These are phyloP conservation scores for Neopestalotiopsis sp. DNA, from an alignment of 2,329 filamentous ascomycete species.

Conservation along the genomic window DNA sequence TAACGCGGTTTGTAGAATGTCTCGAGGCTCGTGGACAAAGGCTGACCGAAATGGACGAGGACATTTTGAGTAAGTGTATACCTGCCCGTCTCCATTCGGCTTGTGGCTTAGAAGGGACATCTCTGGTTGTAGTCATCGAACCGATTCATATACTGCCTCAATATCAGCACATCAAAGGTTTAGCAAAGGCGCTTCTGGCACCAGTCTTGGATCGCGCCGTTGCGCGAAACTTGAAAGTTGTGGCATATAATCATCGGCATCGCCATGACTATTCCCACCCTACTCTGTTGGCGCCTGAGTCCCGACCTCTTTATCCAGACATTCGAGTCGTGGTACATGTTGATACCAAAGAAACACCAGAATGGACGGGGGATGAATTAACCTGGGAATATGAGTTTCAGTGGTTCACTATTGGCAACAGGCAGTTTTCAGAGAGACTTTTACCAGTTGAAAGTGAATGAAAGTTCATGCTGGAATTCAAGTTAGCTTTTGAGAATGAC, in stretches of 20 bases:
- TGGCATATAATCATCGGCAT: conserved; percentile 1
- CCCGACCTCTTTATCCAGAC: neutral
- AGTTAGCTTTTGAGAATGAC: neutral
- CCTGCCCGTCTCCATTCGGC: neutral
- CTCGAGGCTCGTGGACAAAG: neutral
- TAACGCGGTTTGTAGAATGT: neutral
- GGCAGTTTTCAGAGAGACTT: neutral
- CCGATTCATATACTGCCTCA: conserved; percentile 6
- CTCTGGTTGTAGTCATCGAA: neutral
- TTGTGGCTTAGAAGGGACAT: neutral
- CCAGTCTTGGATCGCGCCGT: neutral
- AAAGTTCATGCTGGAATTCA: neutral
- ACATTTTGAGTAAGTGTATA: neutral
- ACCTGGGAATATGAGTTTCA: conserved; percentile 4
- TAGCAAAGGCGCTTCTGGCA: neutral
- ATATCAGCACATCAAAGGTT: conserved; percentile 3
- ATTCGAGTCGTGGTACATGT: conserved; percentile 6
- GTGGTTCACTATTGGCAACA: neutral
- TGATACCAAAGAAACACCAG: conserved; percentile 8
- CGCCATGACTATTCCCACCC: conserved; percentile 2
- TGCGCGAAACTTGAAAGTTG: neutral
- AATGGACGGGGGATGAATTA: neutral
- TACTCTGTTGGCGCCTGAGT: neutral
- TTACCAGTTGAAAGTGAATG: neutral
- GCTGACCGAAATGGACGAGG: neutral